Conservation (phyloP, 495 filamentous ascomycete species). For the Tuber umbilicatum region DNA sequence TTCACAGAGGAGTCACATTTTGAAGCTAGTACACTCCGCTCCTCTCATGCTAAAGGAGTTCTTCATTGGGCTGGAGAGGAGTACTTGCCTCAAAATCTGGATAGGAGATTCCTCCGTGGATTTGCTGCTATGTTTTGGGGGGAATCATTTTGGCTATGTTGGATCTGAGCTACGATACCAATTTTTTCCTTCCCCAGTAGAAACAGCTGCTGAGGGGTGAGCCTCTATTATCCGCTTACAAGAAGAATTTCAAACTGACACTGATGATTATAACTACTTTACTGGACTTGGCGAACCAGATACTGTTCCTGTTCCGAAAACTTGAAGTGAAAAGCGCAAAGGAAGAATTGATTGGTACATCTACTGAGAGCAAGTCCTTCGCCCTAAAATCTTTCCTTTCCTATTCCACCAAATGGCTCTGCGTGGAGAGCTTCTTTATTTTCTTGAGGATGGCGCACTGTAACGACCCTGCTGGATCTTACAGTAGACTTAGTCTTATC, state of each 20-base stretch:
- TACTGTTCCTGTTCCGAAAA: constrained; percentile 8
- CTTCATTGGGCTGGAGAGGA: neutral
- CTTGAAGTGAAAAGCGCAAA: neutral
- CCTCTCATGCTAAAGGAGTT: neutral
- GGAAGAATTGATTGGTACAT: constrained; percentile 8
- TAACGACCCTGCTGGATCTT: no score
- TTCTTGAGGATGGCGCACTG: neutral
- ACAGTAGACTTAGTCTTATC: no score
- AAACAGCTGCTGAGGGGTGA: no score
- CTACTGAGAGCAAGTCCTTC: no score
- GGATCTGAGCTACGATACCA: neutral
- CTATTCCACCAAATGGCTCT: constrained; percentile 1
- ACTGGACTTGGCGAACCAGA: constrained; percentile 10
- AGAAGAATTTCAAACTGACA: neutral
- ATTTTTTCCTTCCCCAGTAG: neutral
- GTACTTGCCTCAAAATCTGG: neutral
- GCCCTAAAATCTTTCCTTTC: constrained; percentile 9
- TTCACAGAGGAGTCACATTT: no score
- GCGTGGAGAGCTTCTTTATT: neutral
- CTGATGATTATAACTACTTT: constrained; percentile 9
- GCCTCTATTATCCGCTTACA: neutral
- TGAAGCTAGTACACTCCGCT: neutral
- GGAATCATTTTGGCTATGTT: neutral
- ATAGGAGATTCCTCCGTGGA: neutral
- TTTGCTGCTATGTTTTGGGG: constrained; percentile 9